Evolutionary conservation across 176 grass and related monocot species (phyloP).

Genomic region (Hsuehochloa calcarea): DNA sequence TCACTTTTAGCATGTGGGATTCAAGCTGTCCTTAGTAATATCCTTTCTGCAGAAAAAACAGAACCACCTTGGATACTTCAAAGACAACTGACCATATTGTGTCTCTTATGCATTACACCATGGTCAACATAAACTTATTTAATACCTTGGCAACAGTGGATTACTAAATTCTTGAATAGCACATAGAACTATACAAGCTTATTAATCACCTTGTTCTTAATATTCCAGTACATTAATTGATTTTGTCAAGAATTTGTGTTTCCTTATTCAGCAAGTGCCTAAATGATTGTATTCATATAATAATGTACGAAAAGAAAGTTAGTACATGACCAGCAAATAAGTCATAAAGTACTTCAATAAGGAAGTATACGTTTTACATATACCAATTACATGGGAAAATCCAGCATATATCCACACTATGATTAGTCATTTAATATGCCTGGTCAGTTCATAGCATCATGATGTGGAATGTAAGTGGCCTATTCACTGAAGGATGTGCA

Average conservation of each 20-base stretch:
- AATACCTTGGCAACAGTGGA: neutral
- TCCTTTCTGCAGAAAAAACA: neutral
- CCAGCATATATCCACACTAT: conserved; percentile 2
- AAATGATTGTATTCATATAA: neutral
- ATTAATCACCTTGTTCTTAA: neutral
- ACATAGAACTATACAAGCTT: neutral
- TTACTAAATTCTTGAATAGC: neutral
- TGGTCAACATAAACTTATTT: neutral
- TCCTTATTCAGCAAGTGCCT: neutral
- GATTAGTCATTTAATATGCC: neutral
- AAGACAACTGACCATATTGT: neutral
- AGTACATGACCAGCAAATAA: neutral
- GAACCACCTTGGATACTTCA: conserved; percentile 1
- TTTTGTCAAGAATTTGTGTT: neutral
- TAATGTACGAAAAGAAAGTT: too few relatives aligned
- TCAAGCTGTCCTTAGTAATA: neutral
- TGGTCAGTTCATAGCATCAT: neutral
- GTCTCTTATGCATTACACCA: neutral
- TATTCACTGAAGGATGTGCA: too few relatives aligned
- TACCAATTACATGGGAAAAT: neutral
- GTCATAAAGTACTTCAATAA: neutral
- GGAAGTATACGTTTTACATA: neutral
- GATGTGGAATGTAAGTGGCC: neutral
- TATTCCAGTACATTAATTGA: neutral
- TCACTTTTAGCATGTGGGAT: conserved; percentile 1